Evolutionary conservation across 805 yeast genomes (phyloP).

Genomic region (Cyberlindnera japonica): DNA sequence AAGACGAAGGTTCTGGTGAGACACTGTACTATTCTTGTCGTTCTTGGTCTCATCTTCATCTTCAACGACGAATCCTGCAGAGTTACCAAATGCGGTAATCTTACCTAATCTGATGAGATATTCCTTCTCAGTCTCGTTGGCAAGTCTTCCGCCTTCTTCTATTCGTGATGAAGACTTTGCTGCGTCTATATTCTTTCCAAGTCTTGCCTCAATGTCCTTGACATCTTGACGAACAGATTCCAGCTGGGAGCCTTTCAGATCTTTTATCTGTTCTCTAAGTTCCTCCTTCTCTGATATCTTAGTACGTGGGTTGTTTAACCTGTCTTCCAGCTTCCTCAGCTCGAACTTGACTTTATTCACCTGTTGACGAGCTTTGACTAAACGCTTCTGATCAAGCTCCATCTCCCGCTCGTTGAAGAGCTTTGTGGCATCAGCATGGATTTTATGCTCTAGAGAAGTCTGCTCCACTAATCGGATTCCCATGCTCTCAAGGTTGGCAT

Average conservation of each 20-base stretch:
- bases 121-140: constrained; percentile 78
- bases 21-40: constrained; percentile 11
- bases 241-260: constrained; percentile 48
- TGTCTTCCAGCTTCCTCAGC: constrained; percentile 43
- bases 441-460: constrained; percentile 66
- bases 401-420: constrained; percentile 58
- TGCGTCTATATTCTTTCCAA: constrained; percentile 30
- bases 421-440: constrained; percentile 65
- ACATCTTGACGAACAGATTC: constrained; percentile 56
- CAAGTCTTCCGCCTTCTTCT: constrained; percentile 32
- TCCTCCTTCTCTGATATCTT: constrained; percentile 62
- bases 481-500: constrained; percentile 12
- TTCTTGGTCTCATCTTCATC: constrained; percentile 25
- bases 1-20: constrained; percentile 24
- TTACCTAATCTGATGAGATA: constrained; percentile 84
- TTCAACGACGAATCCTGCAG: constrained; percentile 48
- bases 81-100: constrained; percentile 86
- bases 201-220: constrained; percentile 51
- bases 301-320: constrained; percentile 48
- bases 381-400: constrained; percentile 70
- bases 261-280: constrained; percentile 49
- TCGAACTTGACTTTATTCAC: constrained; percentile 41
- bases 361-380: constrained; percentile 60
- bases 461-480: constrained; percentile 73
- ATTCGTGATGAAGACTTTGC: constrained; percentile 5